Evolutionary conservation across 257 asterid species (phyloP).

Genomic region (Euphrasia confusa): DNA sequence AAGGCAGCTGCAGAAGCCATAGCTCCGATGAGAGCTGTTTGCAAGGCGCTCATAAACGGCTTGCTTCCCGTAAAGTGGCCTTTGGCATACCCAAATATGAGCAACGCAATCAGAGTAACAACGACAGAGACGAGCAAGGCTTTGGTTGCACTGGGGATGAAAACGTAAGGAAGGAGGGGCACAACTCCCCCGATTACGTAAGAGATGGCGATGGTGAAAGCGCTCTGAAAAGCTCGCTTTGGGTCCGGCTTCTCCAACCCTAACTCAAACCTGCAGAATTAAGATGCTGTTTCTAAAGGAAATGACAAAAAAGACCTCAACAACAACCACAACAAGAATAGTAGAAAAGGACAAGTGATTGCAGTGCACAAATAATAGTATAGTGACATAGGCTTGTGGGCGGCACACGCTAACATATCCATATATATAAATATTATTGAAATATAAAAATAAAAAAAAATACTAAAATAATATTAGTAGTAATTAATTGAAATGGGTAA

Average conservation of each 20-base stretch:
- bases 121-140: conserved; percentile 71
- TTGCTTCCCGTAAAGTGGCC: conserved; percentile 73
- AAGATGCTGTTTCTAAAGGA: neutral
- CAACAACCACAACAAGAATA: no score
- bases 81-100: conserved; percentile 77
- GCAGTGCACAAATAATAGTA: neutral
- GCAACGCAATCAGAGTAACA: conserved; percentile 59
- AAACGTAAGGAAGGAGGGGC: conserved; percentile 79
- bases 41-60: conserved; percentile 64
- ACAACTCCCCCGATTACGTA: conserved; percentile 81
- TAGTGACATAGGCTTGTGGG: neutral
- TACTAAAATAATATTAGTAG: no score
- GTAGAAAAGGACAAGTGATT: neutral
- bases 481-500: neutral
- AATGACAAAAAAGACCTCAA: no score
- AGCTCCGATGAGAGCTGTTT: conserved; percentile 89
- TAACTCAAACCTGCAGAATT: conserved; percentile 65
- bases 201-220: conserved; percentile 69
- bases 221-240: conserved; percentile 79
- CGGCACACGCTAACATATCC: neutral
- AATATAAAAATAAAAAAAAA: neutral
- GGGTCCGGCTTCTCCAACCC: conserved; percentile 98
- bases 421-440: neutral
- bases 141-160: conserved; percentile 45
- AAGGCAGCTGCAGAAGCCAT: conserved; percentile 96